Percentiles rank a stretch among this genome's conserved stretches.
These are phyloP conservation scores for Curvularia spicifera DNA, from an alignment of 2,329 filamentous ascomycete species.

Conservation along the genomic window DNA sequence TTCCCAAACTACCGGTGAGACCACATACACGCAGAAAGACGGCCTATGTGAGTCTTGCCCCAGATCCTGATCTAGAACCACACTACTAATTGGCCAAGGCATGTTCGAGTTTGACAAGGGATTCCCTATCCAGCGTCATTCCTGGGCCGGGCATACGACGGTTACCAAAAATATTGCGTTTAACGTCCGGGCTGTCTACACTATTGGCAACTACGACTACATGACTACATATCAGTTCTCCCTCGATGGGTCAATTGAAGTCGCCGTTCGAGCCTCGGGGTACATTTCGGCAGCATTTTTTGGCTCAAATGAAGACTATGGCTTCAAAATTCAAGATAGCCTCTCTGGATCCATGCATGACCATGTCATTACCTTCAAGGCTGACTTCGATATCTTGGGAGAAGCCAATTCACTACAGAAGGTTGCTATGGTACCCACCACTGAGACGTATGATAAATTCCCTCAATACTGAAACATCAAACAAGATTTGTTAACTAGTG, in stretches of 20 bases:
- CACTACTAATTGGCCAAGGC: neutral
- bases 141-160: conserved; percentile 2
- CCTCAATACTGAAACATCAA: neutral
- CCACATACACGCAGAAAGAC: conserved; percentile 1
- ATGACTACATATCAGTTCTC: conserved; percentile 4
- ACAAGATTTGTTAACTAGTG: neutral
- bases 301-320: conserved; percentile 2
- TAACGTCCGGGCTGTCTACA: neutral
- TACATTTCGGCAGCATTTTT: conserved; percentile 1
- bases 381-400: conserved; percentile 1
- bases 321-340: conserved; percentile 2
- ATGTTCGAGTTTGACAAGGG: conserved; percentile 3
- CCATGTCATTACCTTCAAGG: conserved; percentile 4
- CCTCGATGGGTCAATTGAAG: conserved; percentile 3
- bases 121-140: conserved; percentile 3
- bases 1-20: neutral
- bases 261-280: neutral
- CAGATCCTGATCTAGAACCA: neutral
- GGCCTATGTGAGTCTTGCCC: neutral
- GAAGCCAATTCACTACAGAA: conserved; percentile 1
- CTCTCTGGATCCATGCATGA: conserved; percentile 3
- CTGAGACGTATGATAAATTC: neutral
- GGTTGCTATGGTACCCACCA: neutral
- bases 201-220: conserved; percentile 4
- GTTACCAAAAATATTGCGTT: conserved; percentile 1